Evolutionary conservation across 75 land plant genomes (phyloP).

Genomic region (Isoetes taiwanensis): DNA sequence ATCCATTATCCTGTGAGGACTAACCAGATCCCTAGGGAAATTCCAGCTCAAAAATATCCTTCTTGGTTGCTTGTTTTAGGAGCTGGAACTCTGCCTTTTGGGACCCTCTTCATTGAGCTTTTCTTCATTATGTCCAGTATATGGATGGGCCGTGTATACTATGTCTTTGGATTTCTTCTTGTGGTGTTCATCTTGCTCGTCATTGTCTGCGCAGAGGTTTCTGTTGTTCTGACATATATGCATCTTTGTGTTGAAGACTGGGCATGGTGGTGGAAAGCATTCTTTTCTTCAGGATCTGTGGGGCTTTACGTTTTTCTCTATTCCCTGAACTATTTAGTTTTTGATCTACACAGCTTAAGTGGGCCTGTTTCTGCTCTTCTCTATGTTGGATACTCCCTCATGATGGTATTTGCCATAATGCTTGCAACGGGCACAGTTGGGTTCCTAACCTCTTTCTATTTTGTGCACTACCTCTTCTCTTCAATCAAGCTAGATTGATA

Average conservation of each 20-base stretch:
- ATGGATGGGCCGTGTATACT: constrained; percentile 83
- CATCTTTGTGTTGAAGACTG: constrained; percentile 90
- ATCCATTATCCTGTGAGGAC: constrained; percentile 76
- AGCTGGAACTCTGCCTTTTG: constrained; percentile 85
- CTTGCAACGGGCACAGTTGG: constrained; percentile 67
- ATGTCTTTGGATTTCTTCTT: constrained; percentile 78
- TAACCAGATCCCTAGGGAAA: constrained; percentile 82
- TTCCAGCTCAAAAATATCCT: constrained; percentile 66
- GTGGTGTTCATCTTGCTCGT: constrained; percentile 64
- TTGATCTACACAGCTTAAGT: constrained; percentile 66
- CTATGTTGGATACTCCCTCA: constrained; percentile 60
- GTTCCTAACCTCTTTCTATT: constrained; percentile 65
- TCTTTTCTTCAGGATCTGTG: constrained; percentile 85
- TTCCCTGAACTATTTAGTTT: constrained; percentile 65
- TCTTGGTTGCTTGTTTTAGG: constrained; percentile 87
- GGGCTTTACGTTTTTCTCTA: constrained; percentile 72
- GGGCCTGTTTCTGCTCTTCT: constrained; percentile 78
- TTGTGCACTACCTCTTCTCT: constrained; percentile 77
- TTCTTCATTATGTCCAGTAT: constrained; percentile 90
- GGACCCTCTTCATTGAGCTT: constrained; percentile 84
- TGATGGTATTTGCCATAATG: constrained; percentile 70
- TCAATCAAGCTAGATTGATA: constrained; percentile 81
- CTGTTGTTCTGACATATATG: constrained; percentile 85
- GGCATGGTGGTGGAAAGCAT: constrained; percentile 93
- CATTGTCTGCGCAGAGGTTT: constrained; percentile 78